Evolutionary conservation across 2,329 filamentous ascomycete genomes (phyloP).

Genomic region (Colletotrichum costaricense): DNA sequence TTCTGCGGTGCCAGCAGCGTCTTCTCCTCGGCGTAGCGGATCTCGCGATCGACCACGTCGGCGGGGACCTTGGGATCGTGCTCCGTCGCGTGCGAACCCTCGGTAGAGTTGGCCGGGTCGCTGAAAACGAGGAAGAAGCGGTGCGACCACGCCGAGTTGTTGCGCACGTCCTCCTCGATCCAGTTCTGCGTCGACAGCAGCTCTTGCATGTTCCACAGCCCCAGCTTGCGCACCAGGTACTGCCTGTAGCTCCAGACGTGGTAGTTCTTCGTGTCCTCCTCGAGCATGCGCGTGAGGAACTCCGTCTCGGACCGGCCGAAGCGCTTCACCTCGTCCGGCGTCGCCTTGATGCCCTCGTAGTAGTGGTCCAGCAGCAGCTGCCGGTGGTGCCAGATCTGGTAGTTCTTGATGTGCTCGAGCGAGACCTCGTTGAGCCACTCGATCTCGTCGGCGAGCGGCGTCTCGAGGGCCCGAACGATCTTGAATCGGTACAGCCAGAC

Average conservation of each 20-base stretch:
- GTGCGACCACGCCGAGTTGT: conserved; percentile 98
- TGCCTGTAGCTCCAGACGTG: conserved; percentile 98
- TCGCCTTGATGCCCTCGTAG: conserved; percentile 67
- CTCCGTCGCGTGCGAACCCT: conserved; percentile 60
- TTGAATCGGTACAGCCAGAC: conserved; percentile 96
- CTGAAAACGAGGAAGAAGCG: conserved; percentile 92
- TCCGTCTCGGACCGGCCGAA: conserved; percentile 75
- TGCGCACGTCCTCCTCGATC: conserved; percentile 84
- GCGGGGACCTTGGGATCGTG: conserved; percentile 68
- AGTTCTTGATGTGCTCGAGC: conserved; percentile 91
- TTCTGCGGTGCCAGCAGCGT: conserved; percentile 90
- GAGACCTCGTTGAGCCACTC: conserved; percentile 88
- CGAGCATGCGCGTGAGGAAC: conserved; percentile 85
- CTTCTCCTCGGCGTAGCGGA: conserved; percentile 78
- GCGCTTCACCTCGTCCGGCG: conserved; percentile 59
- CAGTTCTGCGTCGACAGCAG: conserved; percentile 77
- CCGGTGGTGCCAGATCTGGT: conserved; percentile 93
- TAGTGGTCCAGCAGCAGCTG: conserved; percentile 73
- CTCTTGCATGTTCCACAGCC: conserved; percentile 78
- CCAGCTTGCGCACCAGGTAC: conserved; percentile 72
- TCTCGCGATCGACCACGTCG: conserved; percentile 77
- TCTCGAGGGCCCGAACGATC: conserved; percentile 75
- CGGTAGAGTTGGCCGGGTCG: conserved; percentile 63
- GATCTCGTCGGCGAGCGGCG: conserved; percentile 78
- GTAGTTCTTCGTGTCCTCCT: conserved; percentile 93